Base-by-base conservation (phyloP, 2,329 filamentous ascomycete species). In the Curvularia eragrostidis region DNA sequence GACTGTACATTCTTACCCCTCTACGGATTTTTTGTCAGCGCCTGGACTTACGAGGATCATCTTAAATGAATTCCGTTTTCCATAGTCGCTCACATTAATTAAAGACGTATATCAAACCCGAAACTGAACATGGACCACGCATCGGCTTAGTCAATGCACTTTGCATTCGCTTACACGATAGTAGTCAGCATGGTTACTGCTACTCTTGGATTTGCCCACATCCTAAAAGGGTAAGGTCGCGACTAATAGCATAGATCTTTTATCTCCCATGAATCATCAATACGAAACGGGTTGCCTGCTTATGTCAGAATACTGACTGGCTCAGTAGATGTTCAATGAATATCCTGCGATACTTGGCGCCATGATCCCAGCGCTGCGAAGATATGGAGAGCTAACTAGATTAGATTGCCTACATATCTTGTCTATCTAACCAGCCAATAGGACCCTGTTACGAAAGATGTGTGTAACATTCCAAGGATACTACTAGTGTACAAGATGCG, bases 321-420 rank as follows among this genome's bases (percentile, higher is more conserved):
- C 18, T 18, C 18, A 5, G 10, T 2, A 9, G 4, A 15, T 21
- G 9, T 19, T 6, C 4, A 36, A 15, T 13, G 18, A 13, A 4
- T 9, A 38, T n/a, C 32, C 6, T 32, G 21, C 32, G 3, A 30
- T n/a, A 46, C 15, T 30, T 30, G 36, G 23, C 51, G 28, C 43
- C 34, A 53, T 23, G 51, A 38, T 39, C n/a, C 51, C 49, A 49
- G 47, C 47, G 36, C 56, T 32, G 30, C 23, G 44, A 44, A 36
- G 48, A 47, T 48, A 52, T 48, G 42, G 54, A 48, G 49, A 49
- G 21, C 23, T 44, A 46, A 24, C 15, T 12, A n/a, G 26, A 39
- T 61, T 56, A 13, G 32, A 49, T 46, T 44, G 48, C 49, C 49
- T 59, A 56, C 52, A 62, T 30, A 24, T 19, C 39, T 28, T 34